A percentile compares a stretch with the other conserved stretches of the same genome.
These are phyloP conservation scores for Gyrodon tennesseensis DNA, from an alignment of 1,284 basidiomycete species.

Conservation along the genomic window DNA sequence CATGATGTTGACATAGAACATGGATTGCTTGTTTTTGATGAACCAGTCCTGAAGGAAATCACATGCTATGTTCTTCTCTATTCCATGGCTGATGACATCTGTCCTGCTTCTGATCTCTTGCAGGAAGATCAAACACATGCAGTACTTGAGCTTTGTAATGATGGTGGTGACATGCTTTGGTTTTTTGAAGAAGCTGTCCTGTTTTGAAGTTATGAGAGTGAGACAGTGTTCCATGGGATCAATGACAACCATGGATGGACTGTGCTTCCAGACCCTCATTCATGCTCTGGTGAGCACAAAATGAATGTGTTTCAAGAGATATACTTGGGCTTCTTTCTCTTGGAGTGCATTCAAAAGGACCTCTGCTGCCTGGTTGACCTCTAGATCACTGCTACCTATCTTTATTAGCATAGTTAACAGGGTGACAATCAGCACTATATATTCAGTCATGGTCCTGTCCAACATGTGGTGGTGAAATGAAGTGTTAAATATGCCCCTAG, in stretches of 20 bases:
- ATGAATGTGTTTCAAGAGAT: neutral
- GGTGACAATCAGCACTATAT: too few species aligned
- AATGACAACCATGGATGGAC: neutral
- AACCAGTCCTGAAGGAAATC: too few species aligned
- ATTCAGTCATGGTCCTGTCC: too few species aligned
- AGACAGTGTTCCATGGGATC: constrained; percentile 35
- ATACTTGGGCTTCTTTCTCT: rapidly evolving
- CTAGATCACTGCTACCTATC: too few species aligned
- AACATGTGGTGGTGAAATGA: too few species aligned
- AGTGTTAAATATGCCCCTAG: too few species aligned
- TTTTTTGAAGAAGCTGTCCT: constrained; percentile 24
- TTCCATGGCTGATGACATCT: neutral
- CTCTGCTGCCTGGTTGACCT: too few species aligned
- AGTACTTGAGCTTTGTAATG: constrained; percentile 28
- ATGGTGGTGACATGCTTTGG: constrained; percentile 27
- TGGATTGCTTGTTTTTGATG: too few species aligned
- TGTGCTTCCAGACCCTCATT: constrained; percentile 16
- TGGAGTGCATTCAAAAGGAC: neutral
- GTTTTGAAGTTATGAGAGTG: constrained; percentile 24
- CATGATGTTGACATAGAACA: neutral
- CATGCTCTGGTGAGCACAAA: constrained; percentile 2
- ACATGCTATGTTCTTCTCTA: too few species aligned
- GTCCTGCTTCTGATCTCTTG: constrained; percentile 17
- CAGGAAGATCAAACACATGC: constrained; percentile 30
- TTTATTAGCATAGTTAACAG: too few species aligned